phyloP scores from a whole-genome alignment of 257 asterid species.

The Nyctanthes arbortristis region DNA sequence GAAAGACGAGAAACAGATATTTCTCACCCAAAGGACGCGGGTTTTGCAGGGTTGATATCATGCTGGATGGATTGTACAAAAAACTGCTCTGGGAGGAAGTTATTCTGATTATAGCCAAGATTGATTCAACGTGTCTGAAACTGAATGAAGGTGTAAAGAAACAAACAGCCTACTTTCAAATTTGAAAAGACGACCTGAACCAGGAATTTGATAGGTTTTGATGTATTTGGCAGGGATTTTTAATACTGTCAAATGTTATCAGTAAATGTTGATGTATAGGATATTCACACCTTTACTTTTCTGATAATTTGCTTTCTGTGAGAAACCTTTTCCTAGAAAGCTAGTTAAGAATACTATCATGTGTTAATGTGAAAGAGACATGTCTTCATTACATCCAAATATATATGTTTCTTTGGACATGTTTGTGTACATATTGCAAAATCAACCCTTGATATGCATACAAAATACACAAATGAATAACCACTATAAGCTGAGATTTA shows the following conservation, averaged over 20 bases:
- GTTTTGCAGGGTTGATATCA: constrained; percentile 50
- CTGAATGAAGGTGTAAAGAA: neutral
- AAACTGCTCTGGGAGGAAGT: constrained; percentile 41
- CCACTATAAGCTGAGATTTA: neutral
- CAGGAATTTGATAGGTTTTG: neutral
- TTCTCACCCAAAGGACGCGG: constrained; percentile 46
- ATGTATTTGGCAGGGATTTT: neutral
- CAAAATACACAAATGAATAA: neutral
- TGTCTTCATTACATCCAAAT: neutral
- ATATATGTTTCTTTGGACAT: no score
- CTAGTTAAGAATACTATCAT: neutral
- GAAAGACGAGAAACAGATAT: constrained; percentile 55
- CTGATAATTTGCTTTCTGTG: neutral
- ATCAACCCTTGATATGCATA: no score
- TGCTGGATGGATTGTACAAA: constrained; percentile 63
- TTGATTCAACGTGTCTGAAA: neutral
- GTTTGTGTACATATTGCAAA: no score
- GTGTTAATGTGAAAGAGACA: neutral
- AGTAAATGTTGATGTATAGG: neutral
- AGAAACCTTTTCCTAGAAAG: neutral
- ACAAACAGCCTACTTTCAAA: neutral
- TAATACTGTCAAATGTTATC: neutral
- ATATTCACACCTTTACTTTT: neutral
- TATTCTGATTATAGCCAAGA: neutral
- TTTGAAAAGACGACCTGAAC: neutral